Conservation (phyloP, 2,329 filamentous ascomycete species). For the Ceratocystis eucalypticola region DNA sequence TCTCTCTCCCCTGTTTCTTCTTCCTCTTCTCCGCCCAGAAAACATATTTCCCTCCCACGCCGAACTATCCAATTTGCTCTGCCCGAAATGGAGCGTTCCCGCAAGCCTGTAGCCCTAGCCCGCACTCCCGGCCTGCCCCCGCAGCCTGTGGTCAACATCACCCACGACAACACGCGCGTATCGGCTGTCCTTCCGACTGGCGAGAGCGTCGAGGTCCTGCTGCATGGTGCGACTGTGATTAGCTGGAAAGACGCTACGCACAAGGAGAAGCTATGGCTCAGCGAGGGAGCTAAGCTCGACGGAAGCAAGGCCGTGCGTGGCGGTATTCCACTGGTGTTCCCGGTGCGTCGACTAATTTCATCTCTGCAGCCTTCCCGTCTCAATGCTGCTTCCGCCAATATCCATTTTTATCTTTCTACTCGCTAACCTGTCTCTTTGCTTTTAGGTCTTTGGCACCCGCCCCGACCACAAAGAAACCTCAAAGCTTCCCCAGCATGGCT, state of each 20-base stretch:
- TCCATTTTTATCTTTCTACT: no score
- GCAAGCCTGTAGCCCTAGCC: slow-evolving; percentile 67
- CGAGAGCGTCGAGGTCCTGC: slow-evolving; percentile 70
- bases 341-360: slow-evolving; percentile 39
- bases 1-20: no score
- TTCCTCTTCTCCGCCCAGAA: not conserved
- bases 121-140: slow-evolving; percentile 61
- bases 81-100: slow-evolving; percentile 58
- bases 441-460: slow-evolving; percentile 71
- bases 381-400: no score
- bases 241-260: slow-evolving; percentile 79
- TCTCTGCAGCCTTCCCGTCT: no score
- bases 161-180: slow-evolving; percentile 56
- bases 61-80: slow-evolving; percentile 8
- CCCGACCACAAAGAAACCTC: slow-evolving; percentile 64
- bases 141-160: slow-evolving; percentile 61
- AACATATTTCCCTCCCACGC: slow-evolving; percentile 28
- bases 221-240: slow-evolving; percentile 85
- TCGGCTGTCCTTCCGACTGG: slow-evolving; percentile 72
- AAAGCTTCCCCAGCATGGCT: slow-evolving; percentile 80
- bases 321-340: slow-evolving; percentile 85
- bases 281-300: slow-evolving; percentile 65
- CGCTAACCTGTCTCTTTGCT: not conserved
- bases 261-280: slow-evolving; percentile 75
- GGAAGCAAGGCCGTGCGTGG: slow-evolving; percentile 82